These are phyloP conservation scores for Tetraselmis striata DNA, from an alignment of 139 green algal species.

Conservation along the genomic window DNA sequence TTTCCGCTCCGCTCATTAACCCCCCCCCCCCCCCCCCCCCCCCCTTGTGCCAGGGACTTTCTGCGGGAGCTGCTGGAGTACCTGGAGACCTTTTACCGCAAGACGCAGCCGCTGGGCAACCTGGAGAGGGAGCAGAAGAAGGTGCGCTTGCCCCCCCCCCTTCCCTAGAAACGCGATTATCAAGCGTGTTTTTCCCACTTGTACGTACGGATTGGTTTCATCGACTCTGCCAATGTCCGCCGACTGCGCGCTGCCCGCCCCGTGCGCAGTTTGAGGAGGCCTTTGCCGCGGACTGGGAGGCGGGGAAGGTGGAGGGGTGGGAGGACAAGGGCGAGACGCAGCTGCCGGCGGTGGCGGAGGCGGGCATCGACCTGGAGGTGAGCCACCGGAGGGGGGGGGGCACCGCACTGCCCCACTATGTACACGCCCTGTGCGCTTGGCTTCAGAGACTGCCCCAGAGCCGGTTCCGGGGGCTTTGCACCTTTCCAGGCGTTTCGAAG, in stretches of 20 bases:
- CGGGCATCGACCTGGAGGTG: slow-evolving; percentile 60
- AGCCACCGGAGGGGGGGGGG: no score
- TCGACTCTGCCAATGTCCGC: neutral
- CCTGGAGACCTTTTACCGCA: slow-evolving; percentile 78
- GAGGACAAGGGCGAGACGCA: slow-evolving; percentile 34
- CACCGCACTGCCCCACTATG: neutral
- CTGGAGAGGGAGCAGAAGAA: slow-evolving; percentile 44
- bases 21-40: neutral
- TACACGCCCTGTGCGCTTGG: neutral
- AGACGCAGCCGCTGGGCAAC: slow-evolving; percentile 79
- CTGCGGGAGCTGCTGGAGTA: slow-evolving; percentile 65
- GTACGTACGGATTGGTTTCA: neutral
- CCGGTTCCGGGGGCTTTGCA: no score
- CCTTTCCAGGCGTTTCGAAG: no score
- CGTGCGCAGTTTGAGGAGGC: slow-evolving; percentile 60
- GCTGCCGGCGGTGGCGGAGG: neutral
- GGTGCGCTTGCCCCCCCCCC: slow-evolving; percentile 13
- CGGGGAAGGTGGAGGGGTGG: slow-evolving; percentile 62
- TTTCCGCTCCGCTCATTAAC: no score
- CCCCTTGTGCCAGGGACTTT: slow-evolving; percentile 58
- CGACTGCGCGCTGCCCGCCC: no score
- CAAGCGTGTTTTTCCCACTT: neutral
- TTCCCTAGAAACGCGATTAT: neutral
- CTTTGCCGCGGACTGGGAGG: slow-evolving; percentile 58
- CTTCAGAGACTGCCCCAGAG: neutral